Percentiles rank a stretch among this genome's conserved stretches.
These are phyloP conservation scores for Biscogniauxia mediterranea DNA, from an alignment of 2,329 filamentous ascomycete species.

Conservation along the genomic window DNA sequence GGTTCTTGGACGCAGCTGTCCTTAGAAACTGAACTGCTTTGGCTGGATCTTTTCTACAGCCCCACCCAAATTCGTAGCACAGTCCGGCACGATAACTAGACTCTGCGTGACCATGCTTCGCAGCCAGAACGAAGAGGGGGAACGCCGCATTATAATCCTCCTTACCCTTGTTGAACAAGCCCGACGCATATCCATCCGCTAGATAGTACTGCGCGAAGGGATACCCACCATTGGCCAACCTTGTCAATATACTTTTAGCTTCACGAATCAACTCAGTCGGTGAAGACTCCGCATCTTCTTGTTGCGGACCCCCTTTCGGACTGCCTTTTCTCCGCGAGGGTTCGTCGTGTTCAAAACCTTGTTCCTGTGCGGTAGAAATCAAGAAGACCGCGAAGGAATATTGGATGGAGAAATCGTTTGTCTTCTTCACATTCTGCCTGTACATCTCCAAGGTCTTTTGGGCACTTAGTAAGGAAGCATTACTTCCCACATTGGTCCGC, in stretches of 20 bases:
- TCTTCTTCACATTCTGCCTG: constrained; percentile 94
- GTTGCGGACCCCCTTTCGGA: constrained; percentile 39
- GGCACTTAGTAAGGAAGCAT: constrained; percentile 85
- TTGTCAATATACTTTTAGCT: constrained; percentile 85
- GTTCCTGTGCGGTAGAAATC: constrained; percentile 82
- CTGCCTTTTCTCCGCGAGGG: constrained; percentile 44
- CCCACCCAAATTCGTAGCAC: constrained; percentile 98
- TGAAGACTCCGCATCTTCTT: constrained; percentile 41
- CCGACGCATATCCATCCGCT: constrained; percentile 89
- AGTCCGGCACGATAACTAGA: constrained; percentile 89
- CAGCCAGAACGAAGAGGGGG: constrained; percentile 86
- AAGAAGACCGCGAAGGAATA: constrained; percentile 97
- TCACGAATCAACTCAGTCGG: constrained; percentile 75
- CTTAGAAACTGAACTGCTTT: constrained; percentile 95
- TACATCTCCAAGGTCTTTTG: constrained; percentile 99
- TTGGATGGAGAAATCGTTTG: constrained; percentile 82
- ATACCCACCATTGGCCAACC: constrained; percentile 81
- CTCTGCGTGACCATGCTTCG: constrained; percentile 96
- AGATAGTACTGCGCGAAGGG: constrained; percentile 98
- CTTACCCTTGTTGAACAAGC: constrained; percentile 91
- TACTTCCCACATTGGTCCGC: constrained; percentile 76
- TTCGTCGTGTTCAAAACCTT: constrained; percentile 56
- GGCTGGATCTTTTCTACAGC: constrained; percentile 80
- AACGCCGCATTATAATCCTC: constrained; percentile 91
- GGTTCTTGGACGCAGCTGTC: constrained; percentile 85